Evolutionary conservation across 2,329 filamentous ascomycete genomes (phyloP).

Genomic region (Fusarium agapanthi): DNA sequence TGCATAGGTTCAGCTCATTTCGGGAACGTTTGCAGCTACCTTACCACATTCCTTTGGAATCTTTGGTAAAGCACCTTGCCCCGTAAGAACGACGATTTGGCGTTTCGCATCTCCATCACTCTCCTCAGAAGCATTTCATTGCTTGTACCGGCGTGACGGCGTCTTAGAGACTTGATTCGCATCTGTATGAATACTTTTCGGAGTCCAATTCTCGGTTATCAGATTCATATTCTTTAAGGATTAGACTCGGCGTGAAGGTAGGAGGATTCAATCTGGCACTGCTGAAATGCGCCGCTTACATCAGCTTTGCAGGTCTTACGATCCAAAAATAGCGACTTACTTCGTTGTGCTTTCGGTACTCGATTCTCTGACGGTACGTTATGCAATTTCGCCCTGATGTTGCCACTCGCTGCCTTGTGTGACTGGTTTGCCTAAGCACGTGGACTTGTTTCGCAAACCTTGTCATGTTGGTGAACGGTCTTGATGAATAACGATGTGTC

Average conservation of each 20-base stretch:
- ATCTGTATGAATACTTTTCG: slow-evolving; percentile 50
- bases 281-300: slow-evolving; percentile 5
- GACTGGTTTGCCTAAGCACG: not conserved
- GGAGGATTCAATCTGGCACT: not conserved
- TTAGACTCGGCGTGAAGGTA: slow-evolving; percentile 43
- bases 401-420: not conserved
- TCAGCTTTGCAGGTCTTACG: slow-evolving; percentile 30
- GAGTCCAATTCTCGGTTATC: slow-evolving; percentile 46
- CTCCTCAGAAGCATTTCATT: slow-evolving; percentile 44
- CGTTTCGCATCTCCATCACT: slow-evolving; percentile 41
- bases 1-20: slow-evolving; percentile 53
- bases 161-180: slow-evolving; percentile 50
- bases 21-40: slow-evolving; percentile 51
- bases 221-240: slow-evolving; percentile 41
- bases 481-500: not conserved
- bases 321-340: slow-evolving; percentile 40
- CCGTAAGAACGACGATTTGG: slow-evolving; percentile 42
- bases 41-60: slow-evolving; percentile 54
- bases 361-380: slow-evolving; percentile 37
- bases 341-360: slow-evolving; percentile 40
- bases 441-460: not conserved
- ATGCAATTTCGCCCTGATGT: not conserved
- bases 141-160: slow-evolving; percentile 52
- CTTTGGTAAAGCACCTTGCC: slow-evolving; percentile 48
- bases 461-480: not conserved